Evolutionary conservation across 164 flowering plant genomes (phyloP).

Genomic region (Dillenia suffruticosa): DNA sequence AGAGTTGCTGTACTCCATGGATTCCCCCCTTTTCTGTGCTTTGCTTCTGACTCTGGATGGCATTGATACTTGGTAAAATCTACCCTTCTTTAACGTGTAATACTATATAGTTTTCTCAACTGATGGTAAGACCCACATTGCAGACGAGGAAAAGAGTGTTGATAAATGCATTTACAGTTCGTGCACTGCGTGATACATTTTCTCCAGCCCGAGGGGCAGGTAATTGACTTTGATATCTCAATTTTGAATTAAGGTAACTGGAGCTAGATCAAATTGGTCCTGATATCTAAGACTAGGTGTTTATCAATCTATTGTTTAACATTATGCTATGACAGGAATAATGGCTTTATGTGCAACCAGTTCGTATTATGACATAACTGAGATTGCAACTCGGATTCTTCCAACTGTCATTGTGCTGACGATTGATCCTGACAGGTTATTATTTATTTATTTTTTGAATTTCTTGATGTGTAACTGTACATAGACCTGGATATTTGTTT

Average conservation of each 20-base stretch:
- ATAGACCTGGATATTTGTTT: too few relatives aligned
- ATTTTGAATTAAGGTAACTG: background rate
- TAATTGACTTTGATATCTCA: conserved; percentile 16
- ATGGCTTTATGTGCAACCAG: conserved; percentile 97
- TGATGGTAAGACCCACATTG: conserved; percentile 16
- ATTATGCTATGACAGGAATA: conserved; percentile 52
- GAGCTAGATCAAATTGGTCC: too few relatives aligned
- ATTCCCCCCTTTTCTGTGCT: too few relatives aligned
- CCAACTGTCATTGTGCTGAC: conserved; percentile 90
- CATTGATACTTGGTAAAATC: too few relatives aligned
- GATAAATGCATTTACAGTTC: conserved; percentile 98
- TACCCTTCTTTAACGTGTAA: too few relatives aligned
- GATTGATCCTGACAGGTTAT: conserved; percentile 89
- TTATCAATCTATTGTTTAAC: background rate
- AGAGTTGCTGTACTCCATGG: too few relatives aligned
- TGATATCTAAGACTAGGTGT: too few relatives aligned
- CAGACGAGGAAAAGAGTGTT: conserved; percentile 97
- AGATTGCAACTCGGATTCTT: conserved; percentile 90
- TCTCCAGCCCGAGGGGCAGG: conserved; percentile 99
- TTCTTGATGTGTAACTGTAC: too few relatives aligned
- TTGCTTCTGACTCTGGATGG: too few relatives aligned
- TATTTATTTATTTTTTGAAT: background rate
- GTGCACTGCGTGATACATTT: conserved; percentile 95
- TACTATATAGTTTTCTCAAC: background rate
- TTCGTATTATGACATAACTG: conserved; percentile 78